phyloP scores from a whole-genome alignment of 1,284 basidiomycete species.

The Cystobasidium sp. region DNA sequence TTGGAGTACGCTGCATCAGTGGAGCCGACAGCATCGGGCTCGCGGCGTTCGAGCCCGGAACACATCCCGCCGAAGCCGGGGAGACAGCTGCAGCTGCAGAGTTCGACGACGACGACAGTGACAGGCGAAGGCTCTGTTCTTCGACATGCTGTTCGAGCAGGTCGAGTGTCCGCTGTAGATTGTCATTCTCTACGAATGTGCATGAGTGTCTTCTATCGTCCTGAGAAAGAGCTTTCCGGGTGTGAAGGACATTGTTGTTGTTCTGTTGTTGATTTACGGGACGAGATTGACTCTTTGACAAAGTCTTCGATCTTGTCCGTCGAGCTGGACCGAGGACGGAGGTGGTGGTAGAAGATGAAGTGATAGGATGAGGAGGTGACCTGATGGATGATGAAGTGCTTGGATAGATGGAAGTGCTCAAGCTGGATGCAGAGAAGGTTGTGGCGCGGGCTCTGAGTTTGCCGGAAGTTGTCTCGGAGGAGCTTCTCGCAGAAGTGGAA shows the following conservation, averaged over 20 bases:
- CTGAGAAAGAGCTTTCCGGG: background rate
- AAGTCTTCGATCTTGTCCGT: slow-evolving; percentile 18
- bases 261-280: no score
- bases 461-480: background rate
- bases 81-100: no score
- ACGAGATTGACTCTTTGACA: slow-evolving; percentile 14
- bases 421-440: slow-evolving; percentile 4
- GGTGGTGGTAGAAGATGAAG: background rate
- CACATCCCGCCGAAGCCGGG: no score
- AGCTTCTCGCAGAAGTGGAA: background rate
- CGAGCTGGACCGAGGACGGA: slow-evolving; percentile 16
- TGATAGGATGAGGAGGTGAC: slow-evolving; percentile 6
- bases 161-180: slow-evolving; percentile 2
- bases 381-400: background rate
- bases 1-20: slow-evolving; percentile 27
- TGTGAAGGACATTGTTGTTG: background rate
- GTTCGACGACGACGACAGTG: background rate
- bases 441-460: slow-evolving; percentile 24
- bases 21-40: slow-evolving; percentile 29
- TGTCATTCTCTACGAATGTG: slow-evolving; percentile 1
- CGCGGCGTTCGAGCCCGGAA: background rate
- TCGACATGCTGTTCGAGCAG: slow-evolving; percentile 12
- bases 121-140: slow-evolving; percentile 2
- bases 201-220: slow-evolving; percentile 1
- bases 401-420: background rate